These are phyloP conservation scores for Mucor piriformis DNA, from an alignment of 371 early-diverging fungal genomes.

Conservation along the genomic window DNA sequence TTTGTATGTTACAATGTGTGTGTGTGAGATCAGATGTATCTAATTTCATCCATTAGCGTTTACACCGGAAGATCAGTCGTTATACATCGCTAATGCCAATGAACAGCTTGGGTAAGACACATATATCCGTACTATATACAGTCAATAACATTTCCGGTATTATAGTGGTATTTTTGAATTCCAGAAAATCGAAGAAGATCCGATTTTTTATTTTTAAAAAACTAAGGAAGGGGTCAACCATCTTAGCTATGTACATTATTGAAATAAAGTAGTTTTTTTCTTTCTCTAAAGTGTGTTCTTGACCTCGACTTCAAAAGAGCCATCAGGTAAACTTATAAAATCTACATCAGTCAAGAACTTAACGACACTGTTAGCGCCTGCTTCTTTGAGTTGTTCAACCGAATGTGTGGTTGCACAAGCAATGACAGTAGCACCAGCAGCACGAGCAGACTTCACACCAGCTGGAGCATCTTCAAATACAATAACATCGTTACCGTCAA, in stretches of 20 bases:
- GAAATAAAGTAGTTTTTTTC: no score
- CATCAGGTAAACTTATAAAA: conserved; percentile 30
- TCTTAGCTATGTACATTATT: no score
- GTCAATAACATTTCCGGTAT: not conserved
- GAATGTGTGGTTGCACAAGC: conserved; percentile 62
- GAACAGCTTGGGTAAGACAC: conserved; percentile 31
- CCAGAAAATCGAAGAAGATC: conserved; percentile 21
- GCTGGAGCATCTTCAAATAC: conserved; percentile 77
- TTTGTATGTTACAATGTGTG: conserved; percentile 44
- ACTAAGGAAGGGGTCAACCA: no score
- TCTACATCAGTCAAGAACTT: conserved; percentile 53
- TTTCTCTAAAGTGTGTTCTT: conserved; percentile 4
- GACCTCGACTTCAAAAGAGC: conserved; percentile 21
- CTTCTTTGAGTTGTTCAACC: conserved; percentile 51
- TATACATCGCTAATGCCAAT: conserved; percentile 64
- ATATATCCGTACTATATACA: not conserved
- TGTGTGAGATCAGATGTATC: no score
- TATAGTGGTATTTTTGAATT: conserved; percentile 37
- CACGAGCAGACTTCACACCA: conserved; percentile 56
- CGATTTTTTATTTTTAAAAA: conserved; percentile 11
- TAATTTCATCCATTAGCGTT: conserved; percentile 19
- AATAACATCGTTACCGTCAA: conserved; percentile 52
- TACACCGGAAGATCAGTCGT: conserved; percentile 58
- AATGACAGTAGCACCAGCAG: conserved; percentile 58
- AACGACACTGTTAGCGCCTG: conserved; percentile 58